Conservation (phyloP, 108 stramenopile genomes). For the Parmales sp. region DNA sequence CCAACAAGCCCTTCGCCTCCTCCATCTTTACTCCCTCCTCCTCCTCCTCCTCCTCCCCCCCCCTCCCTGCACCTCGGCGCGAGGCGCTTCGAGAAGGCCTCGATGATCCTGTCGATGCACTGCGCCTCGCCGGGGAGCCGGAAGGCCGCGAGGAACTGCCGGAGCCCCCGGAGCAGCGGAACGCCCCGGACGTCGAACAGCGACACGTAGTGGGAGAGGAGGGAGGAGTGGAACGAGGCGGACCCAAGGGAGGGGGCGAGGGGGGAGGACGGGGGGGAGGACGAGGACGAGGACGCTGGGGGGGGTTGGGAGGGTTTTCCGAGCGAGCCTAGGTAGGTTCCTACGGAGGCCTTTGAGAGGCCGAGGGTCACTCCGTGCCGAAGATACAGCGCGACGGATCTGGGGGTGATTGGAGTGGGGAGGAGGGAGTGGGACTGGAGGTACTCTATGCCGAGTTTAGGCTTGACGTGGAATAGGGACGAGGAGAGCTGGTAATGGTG, state of each 20-base stretch:
- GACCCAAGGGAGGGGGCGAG: constrained; percentile 41
- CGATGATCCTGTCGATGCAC: constrained; percentile 76
- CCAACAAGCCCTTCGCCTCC: too few species aligned
- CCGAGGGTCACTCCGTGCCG: constrained; percentile 75
- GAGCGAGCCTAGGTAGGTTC: constrained; percentile 74
- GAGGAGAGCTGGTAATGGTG: neutral
- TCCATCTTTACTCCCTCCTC: neutral
- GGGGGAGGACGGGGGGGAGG: constrained; percentile 55
- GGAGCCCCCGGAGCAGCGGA: constrained; percentile 65
- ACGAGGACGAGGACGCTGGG: constrained; percentile 72
- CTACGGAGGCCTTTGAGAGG: constrained; percentile 74
- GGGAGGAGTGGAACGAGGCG: constrained; percentile 80
- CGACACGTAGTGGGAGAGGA: constrained; percentile 53
- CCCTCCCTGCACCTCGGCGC: constrained; percentile 65
- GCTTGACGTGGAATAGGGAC: neutral
- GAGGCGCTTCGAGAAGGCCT: constrained; percentile 77
- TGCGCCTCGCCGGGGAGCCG: constrained; percentile 89
- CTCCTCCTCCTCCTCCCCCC: neutral
- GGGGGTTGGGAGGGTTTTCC: constrained; percentile 51
- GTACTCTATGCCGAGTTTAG: neutral
- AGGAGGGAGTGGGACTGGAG: constrained; percentile 15
- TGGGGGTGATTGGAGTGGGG: constrained; percentile 61
- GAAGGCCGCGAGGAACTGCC: constrained; percentile 88
- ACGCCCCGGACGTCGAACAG: constrained; percentile 79
- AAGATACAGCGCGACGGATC: constrained; percentile 69